Conservation (phyloP, 768 basidiomycete species). For the Hypholoma sublateritium region DNA sequence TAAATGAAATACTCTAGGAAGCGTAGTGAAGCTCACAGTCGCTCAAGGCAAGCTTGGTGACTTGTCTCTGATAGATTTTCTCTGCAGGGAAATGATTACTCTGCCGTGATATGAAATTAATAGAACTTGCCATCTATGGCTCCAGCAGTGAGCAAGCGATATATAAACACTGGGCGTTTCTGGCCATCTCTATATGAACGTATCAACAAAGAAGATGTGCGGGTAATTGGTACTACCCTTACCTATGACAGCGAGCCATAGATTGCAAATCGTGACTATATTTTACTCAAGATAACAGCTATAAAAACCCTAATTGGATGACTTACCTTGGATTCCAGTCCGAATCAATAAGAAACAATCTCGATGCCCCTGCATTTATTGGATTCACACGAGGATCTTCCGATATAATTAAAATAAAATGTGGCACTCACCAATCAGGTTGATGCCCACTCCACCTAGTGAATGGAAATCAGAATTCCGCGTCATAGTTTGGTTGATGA, state of each 20-base stretch:
- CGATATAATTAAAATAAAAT: background rate
- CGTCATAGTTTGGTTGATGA: too few relatives aligned
- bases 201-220: conserved; percentile 8
- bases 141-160: conserved; percentile 82
- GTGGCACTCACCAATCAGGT: conserved; percentile 65
- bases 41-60: conserved; percentile 90
- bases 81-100: conserved; percentile 39
- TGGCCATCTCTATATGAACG: conserved; percentile 76
- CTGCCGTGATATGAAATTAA: background rate
- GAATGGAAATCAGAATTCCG: background rate
- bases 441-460: conserved; percentile 88
- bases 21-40: conserved; percentile 54
- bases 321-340: conserved; percentile 90
- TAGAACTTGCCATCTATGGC: conserved; percentile 76
- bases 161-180: conserved; percentile 87
- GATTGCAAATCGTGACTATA: conserved; percentile 88
- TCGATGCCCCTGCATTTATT: conserved; percentile 59
- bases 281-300: background rate
- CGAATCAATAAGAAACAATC: conserved; percentile 83
- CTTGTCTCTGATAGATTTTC: conserved; percentile 92
- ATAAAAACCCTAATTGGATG: background rate
- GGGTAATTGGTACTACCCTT: conserved; percentile 9
- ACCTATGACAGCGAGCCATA: conserved; percentile 97
- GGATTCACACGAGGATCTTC: background rate
- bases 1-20: background rate